Evolutionary conservation across 73 alveolate species (phyloP).

Genomic region (Paramecium bursaria): DNA sequence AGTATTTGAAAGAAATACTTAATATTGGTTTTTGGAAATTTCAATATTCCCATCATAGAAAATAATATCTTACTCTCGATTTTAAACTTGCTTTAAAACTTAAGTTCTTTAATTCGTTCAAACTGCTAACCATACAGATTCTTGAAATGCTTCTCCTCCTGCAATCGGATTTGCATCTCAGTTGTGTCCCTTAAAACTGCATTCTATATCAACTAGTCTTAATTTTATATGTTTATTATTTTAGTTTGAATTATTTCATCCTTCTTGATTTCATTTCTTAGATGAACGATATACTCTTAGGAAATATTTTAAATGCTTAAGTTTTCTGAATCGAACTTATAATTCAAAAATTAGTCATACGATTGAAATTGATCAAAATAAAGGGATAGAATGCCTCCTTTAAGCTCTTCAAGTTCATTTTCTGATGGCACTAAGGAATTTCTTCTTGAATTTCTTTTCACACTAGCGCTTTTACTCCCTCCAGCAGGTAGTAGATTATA

Average conservation of each 20-base stretch:
- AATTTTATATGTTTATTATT: neutral
- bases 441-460: too few relatives aligned
- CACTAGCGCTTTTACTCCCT: too few relatives aligned
- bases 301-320: constrained; percentile 4
- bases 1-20: constrained; percentile 38
- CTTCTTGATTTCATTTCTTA: constrained; percentile 45
- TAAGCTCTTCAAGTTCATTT: too few relatives aligned
- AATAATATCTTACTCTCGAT: constrained; percentile 39
- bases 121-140: constrained; percentile 16
- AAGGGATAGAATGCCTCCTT: too few relatives aligned
- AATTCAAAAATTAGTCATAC: neutral
- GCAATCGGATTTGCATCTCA: neutral
- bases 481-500: too few relatives aligned
- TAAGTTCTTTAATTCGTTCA: constrained; percentile 33
- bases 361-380: constrained; percentile 29
- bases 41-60: constrained; percentile 38
- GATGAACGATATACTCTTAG: constrained; percentile 24
- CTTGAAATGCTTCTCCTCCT: constrained; percentile 19
- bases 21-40: constrained; percentile 50
- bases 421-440: too few relatives aligned
- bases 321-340: neutral
- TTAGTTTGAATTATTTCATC: constrained; percentile 27
- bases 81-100: constrained; percentile 54
- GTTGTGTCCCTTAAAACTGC: constrained; percentile 52
- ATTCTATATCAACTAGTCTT: constrained; percentile 19